These are phyloP conservation scores for Anacardium occidentale DNA, from an alignment of 345 rosid genomes.

Conservation along the genomic window DNA sequence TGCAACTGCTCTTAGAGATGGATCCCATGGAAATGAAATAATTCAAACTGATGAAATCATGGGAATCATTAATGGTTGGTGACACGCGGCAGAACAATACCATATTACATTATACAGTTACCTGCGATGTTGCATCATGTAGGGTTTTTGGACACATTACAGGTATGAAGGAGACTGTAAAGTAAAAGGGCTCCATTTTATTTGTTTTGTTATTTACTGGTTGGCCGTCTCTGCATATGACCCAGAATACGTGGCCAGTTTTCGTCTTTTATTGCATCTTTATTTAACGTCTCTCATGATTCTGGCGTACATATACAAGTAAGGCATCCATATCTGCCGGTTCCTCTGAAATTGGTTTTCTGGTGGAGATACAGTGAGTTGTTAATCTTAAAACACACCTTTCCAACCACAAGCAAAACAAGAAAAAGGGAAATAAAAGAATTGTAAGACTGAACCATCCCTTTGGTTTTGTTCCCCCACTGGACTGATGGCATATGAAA, in stretches of 20 bases:
- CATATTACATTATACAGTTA: too few species aligned
- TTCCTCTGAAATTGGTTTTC: too few species aligned
- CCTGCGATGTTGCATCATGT: neutral
- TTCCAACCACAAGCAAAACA: too few species aligned
- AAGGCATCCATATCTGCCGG: too few species aligned
- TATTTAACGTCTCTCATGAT: neutral
- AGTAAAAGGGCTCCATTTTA: neutral
- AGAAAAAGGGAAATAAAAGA: neutral
- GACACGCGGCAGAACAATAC: slow-evolving; percentile 17
- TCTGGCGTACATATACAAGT: too few species aligned
- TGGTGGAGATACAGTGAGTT: too few species aligned
- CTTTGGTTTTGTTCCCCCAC: too few species aligned
- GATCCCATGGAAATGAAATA: too few species aligned
- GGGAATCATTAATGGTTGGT: neutral
- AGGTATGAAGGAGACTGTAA: neutral
- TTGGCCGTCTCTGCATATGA: slow-evolving; percentile 3
- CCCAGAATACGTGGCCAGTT: slow-evolving; percentile 21
- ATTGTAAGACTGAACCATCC: neutral
- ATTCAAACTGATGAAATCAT: neutral
- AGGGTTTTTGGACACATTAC: neutral
- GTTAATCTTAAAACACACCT: too few species aligned
- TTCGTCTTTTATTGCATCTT: slow-evolving; percentile 24
- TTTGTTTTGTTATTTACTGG: neutral
- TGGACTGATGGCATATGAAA: too few species aligned
- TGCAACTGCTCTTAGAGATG: neutral